Conservation (phyloP, 805 yeast genomes). For the Wickerhamiella sorbophila region DNA sequence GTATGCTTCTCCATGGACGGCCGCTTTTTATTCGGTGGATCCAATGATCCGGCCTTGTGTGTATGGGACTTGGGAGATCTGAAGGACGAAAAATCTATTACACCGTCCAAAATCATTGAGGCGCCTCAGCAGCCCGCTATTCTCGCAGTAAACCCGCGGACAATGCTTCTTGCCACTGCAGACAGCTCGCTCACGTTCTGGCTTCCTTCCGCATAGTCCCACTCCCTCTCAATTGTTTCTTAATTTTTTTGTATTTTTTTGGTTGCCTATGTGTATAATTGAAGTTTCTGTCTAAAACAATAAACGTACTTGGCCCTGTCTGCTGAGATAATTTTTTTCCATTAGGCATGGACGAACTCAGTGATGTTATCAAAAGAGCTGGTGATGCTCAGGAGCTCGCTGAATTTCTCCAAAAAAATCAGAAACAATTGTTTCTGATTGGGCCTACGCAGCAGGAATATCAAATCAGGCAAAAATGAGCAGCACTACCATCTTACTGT, state of each 20-base stretch:
- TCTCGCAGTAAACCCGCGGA: conserved; percentile 41
- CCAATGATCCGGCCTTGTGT: conserved; percentile 37
- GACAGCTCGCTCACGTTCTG: conserved; percentile 38
- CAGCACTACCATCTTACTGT: conserved; percentile 12
- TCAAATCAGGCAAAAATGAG: conserved; percentile 14
- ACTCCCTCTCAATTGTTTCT: too few relatives aligned
- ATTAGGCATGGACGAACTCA: conserved; percentile 11
- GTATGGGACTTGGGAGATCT: conserved; percentile 34
- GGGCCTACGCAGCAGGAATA: conserved; percentile 18
- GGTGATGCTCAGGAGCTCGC: background rate
- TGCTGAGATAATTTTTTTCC: background rate
- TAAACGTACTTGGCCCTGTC: too few relatives aligned
- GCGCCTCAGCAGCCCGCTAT: conserved; percentile 13
- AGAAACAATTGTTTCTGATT: conserved; percentile 14
- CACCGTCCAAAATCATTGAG: conserved; percentile 17
- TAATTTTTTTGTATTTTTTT: too few relatives aligned
- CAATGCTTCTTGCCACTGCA: conserved; percentile 49
- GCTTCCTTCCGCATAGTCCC: conserved; percentile 19
- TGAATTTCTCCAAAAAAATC: conserved; percentile 3
- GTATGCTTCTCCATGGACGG: conserved; percentile 58
- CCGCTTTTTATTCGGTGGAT: conserved; percentile 43
- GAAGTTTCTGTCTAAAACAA: too few relatives aligned
- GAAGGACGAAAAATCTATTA: conserved; percentile 10
- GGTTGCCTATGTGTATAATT: too few relatives aligned
- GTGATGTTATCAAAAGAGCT: conserved; percentile 6